Percentiles rank a stretch among this genome's conserved stretches.
Conservation (phyloP, 495 filamentous ascomycete genomes). For the Chlorociboria aeruginascens region DNA sequence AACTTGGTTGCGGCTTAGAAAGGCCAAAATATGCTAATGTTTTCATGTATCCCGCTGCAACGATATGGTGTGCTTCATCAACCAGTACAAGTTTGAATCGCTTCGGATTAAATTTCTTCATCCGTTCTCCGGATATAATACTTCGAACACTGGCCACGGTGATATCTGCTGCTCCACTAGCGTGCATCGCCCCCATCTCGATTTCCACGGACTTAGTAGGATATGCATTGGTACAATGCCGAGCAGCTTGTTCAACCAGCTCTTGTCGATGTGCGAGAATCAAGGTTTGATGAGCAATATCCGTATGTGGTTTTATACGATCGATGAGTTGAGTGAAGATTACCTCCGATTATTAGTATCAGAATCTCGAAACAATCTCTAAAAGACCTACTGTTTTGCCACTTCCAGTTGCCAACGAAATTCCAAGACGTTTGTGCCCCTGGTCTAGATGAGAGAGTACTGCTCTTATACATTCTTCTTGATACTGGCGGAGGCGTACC, state of each 20-base stretch:
- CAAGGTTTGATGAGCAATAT: conserved; percentile 60
- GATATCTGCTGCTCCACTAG: conserved; percentile 74
- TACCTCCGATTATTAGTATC: conserved; percentile 37
- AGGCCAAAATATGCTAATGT: conserved; percentile 67
- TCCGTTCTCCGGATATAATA: conserved; percentile 58
- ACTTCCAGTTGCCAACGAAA: conserved; percentile 84
- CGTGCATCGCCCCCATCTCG: conserved; percentile 71
- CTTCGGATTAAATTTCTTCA: conserved; percentile 67
- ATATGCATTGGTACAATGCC: conserved; percentile 70
- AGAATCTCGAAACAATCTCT: not conserved
- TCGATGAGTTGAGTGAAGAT: conserved; percentile 95
- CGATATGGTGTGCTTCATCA: conserved; percentile 97
- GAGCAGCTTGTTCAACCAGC: conserved; percentile 88
- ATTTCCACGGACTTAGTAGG: conserved; percentile 71
- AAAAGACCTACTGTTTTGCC: conserved; percentile 67
- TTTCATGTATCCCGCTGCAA: conserved; percentile 63
- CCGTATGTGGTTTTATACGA: conserved; percentile 47
- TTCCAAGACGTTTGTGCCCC: conserved; percentile 71
- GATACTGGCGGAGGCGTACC: conserved; percentile 60
- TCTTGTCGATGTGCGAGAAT: conserved; percentile 89
- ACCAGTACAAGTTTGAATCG: conserved; percentile 86
- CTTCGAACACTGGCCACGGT: conserved; percentile 86
- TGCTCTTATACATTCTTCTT: conserved; percentile 83
- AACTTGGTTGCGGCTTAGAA: conserved; percentile 33
- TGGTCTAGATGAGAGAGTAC: conserved; percentile 58